Conservation (phyloP, 768 basidiomycete species). For the Mycena epipterygia region DNA sequence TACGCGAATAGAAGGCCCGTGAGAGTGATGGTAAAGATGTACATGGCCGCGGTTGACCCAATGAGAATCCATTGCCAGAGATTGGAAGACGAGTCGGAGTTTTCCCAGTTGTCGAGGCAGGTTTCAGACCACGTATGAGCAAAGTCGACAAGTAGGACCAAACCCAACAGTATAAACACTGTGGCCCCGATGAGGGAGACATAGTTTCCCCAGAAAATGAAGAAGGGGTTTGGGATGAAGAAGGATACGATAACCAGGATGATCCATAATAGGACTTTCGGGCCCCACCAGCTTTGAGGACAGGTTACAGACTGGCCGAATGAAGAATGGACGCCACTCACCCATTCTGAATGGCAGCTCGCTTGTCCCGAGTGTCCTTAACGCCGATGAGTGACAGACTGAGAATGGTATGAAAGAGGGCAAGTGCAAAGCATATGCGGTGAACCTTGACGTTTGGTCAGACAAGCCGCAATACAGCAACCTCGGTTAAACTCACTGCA, state of each 20-base stretch:
- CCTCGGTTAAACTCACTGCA: conserved; percentile 71
- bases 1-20: conserved; percentile 93
- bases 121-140: conserved; percentile 99
- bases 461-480: background rate
- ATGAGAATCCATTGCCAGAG: conserved; percentile 98
- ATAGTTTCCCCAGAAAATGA: conserved; percentile 99
- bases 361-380: conserved; percentile 90
- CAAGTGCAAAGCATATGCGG: conserved; percentile 95
- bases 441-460: conserved; percentile 72
- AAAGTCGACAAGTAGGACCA: conserved; percentile 98
- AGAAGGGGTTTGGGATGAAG: conserved; percentile 97
- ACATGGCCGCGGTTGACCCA: conserved; percentile 92
- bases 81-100: conserved; percentile 75
- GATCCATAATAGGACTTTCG: conserved; percentile 92
- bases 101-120: conserved; percentile 96
- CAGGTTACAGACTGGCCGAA: conserved; percentile 5
- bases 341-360: conserved; percentile 98
- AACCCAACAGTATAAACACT: conserved; percentile 95
- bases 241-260: conserved; percentile 86
- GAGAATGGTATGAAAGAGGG: conserved; percentile 89
- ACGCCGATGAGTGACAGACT: conserved; percentile 88
- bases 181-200: conserved; percentile 92
- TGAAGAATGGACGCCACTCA: conserved; percentile 49
- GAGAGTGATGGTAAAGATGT: conserved; percentile 84
- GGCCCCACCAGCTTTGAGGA: conserved; percentile 96